These are phyloP conservation scores for Choanephora cucurbitarum DNA, from an alignment of 371 early-diverging fungal species.

Conservation along the genomic window DNA sequence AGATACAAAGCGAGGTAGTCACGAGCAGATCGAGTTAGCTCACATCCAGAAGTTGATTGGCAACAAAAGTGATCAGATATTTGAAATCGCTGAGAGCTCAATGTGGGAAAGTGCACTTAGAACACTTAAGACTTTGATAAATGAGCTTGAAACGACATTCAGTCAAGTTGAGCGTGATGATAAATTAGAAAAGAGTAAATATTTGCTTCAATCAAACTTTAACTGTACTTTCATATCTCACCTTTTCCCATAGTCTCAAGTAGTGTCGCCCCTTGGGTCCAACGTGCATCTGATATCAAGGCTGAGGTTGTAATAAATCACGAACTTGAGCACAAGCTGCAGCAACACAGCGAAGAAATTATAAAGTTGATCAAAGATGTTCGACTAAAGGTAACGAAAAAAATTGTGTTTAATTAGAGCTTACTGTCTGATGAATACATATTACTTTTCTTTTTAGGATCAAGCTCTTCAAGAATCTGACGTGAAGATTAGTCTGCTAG, in stretches of 20 bases:
- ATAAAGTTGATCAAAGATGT: constrained; percentile 72
- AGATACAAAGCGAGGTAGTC: constrained; percentile 45
- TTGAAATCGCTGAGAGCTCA: constrained; percentile 58
- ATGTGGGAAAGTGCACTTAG: constrained; percentile 67
- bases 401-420: no score
- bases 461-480: constrained; percentile 74
- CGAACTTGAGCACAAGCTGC: constrained; percentile 77
- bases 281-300: constrained; percentile 79
- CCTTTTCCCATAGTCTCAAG: constrained; percentile 38
- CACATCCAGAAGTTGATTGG: constrained; percentile 54
- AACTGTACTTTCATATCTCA: not conserved
- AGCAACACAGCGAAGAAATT: constrained; percentile 77
- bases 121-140: constrained; percentile 49
- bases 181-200: constrained; percentile 54
- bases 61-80: constrained; percentile 52
- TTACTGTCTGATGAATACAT: not conserved
- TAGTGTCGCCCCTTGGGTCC: constrained; percentile 76
- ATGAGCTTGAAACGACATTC: constrained; percentile 44
- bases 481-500: constrained; percentile 79
- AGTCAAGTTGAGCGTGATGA: constrained; percentile 48
- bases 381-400: constrained; percentile 61
- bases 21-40: constrained; percentile 45
- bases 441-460: constrained; percentile 46
- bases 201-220: not conserved
- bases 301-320: constrained; percentile 73